Percentiles rank a stretch among this genome's conserved stretches.
Conservation (phyloP, 371 early-diverging fungal genomes). For the Blakeslea trispora region DNA sequence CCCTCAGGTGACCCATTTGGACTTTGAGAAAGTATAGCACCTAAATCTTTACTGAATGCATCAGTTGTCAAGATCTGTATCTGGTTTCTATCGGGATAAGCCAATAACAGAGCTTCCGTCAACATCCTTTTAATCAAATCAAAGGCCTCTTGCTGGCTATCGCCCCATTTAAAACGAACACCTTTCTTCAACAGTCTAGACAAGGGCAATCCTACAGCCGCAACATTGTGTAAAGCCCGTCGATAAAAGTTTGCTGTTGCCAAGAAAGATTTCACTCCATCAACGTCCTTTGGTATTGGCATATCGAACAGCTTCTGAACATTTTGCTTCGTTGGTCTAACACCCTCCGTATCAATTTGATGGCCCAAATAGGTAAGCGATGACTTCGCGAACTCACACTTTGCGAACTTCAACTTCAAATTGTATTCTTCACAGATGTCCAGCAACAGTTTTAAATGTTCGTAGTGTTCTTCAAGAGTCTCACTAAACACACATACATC, state of each 20-base stretch:
- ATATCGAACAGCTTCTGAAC: slow-evolving; percentile 5
- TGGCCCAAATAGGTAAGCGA: slow-evolving; percentile 33
- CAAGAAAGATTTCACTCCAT: slow-evolving; percentile 6
- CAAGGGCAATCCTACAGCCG: no score
- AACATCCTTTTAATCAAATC: no score
- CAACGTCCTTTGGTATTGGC: slow-evolving; percentile 13
- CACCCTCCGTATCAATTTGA: slow-evolving; percentile 26
- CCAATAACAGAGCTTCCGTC: no score
- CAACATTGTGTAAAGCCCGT: no score
- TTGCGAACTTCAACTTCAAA: slow-evolving; percentile 34
- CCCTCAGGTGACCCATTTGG: no score
- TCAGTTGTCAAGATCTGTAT: no score
- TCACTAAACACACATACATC: slow-evolving; percentile 31
- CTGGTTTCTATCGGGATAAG: no score
- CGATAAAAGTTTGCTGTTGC: not conserved
- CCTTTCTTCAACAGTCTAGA: no score
- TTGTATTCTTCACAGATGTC: slow-evolving; percentile 24
- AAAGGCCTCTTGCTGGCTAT: no score
- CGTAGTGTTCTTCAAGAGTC: slow-evolving; percentile 34
- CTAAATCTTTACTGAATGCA: no score
- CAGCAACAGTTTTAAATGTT: slow-evolving; percentile 35
- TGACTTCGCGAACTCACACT: slow-evolving; percentile 10
- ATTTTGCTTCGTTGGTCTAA: slow-evolving; percentile 12
- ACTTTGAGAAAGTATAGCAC: no score
- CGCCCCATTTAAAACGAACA: no score